Base-by-base conservation (phyloP, 768 basidiomycete species). In the Kwoniella bestiolae region DNA sequence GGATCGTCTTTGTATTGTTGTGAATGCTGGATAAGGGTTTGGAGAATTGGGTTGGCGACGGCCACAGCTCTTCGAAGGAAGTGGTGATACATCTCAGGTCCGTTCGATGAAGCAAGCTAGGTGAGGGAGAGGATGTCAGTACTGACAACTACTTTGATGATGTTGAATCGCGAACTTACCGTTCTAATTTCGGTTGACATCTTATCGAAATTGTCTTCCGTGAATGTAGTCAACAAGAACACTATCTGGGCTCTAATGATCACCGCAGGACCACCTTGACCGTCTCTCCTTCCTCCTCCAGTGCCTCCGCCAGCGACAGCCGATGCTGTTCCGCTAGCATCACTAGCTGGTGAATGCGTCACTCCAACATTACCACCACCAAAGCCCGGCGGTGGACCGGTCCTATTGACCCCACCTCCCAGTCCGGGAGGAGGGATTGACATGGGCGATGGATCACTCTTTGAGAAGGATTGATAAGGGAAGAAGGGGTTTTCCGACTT, bases 81-180 rank as follows among this genome's bases (percentile, higher is more conserved):
- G 83, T 99, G 94, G 69, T 93, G 87, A 83, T 97, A 96, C 63
- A 94, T 96, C 83, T 96, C 94, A 75, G 93, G 86, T 64, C 94
- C 94, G 86, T 98, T 93, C 78, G 94, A 91, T 80, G 97, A 94
- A 69, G 92, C 91, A 76, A 98, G 87, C 95, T 98, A 82, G 52
- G 73, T 52, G 58, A 64, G 65, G 14, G 11, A 47, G 23, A 62
- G 66, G 57, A 65, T 57, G 74, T 69, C 28, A 14, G 47, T 14
- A 21, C n/a, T 11, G 8, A 31, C 7, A 14, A 31, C 12, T 2
- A 14, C 38, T 31, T 38, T 31, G 32, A 16, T 41, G 12, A 41
- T 31, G 32, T 16, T 28, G 53, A 12, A 65, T 55, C 59, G 44
- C 16, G 3, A 38, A 85, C 93, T 74, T 79, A 97, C 95, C 63